Evolutionary conservation across 2,329 filamentous ascomycete species (phyloP), one percentile per base, ranked within the genome.

Genomic region (Monascus ruber): DNA sequence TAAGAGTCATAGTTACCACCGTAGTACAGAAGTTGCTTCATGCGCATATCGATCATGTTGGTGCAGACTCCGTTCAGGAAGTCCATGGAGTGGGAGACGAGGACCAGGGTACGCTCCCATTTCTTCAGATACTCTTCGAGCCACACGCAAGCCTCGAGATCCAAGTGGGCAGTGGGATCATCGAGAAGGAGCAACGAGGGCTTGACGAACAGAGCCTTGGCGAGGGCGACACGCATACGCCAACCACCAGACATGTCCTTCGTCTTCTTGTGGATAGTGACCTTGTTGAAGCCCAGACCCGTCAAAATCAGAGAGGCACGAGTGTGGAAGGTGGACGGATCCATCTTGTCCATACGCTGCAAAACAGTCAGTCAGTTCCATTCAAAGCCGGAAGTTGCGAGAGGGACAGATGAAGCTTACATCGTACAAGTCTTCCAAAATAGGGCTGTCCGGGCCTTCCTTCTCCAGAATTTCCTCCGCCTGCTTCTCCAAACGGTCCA

Each of bases 161-260:
- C 91, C 79, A 98, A 84, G 79, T 98, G 91, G 59, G 91, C 91
- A 49, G 91, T 98, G 33, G 91, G 91, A 72, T 98, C 91, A 63
- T 98, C 91, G 56, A 98, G 87, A 50, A 98, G 77, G 37, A 98
- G 79, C 42, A 98, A 76, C 11, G 87, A 91, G 29, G 93, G 91
- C 77, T 93, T 94, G 70, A 98, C 89, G 73, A 98, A 98, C 38
- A 98, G 81, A 42, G 91, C 91, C 75, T 96, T 95, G 62, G 77
- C 91, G 45, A 98, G 81, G 42, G 91, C 91, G 43, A 98, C 91
- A 77, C 93, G 86, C 91, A 98, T 98, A 74, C 89, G 81, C 91
- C 91, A 98, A 55, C 91, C 91, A 85, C 91, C 91, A 50, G 91
- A 98, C 93, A 98, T 98, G 66, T 98, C 93, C 78, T 96, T 98